These are phyloP conservation scores for Ophiorrhiza pumila DNA, from an alignment of 257 asterid genomes.

Conservation along the genomic window DNA sequence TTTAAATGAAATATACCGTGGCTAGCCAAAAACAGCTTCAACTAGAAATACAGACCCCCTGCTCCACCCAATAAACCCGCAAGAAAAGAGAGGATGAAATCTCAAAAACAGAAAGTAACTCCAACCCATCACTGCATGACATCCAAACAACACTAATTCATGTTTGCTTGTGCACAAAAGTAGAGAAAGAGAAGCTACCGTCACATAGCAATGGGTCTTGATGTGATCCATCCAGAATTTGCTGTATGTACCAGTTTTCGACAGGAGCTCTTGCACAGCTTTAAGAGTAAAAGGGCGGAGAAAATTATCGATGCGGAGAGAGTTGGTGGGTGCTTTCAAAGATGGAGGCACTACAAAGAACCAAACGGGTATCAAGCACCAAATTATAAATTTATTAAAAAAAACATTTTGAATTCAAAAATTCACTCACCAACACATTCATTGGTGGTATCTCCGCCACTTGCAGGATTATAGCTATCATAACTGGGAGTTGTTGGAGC, in stretches of 20 bases:
- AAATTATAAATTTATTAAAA: neutral
- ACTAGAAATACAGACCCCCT: neutral
- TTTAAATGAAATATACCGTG: neutral
- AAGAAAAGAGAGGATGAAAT: neutral
- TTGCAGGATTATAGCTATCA: slow-evolving; percentile 9
- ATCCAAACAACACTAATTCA: neutral
- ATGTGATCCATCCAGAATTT: slow-evolving; percentile 43
- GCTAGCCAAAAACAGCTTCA: neutral
- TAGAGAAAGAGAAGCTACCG: slow-evolving; percentile 25
- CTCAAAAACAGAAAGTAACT: neutral
- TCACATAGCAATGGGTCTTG: slow-evolving; percentile 46
- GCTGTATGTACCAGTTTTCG: slow-evolving; percentile 27
- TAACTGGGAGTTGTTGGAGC: slow-evolving; percentile 6
- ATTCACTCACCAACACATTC: slow-evolving; percentile 33
- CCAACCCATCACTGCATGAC: neutral
- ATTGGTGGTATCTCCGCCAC: slow-evolving; percentile 20
- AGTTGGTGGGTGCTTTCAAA: slow-evolving; percentile 30
- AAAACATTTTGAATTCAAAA: neutral
- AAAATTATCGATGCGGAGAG: slow-evolving; percentile 37
- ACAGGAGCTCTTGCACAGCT: slow-evolving; percentile 41
- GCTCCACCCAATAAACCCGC: neutral
- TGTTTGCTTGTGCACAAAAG: no score
- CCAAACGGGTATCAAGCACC: neutral
- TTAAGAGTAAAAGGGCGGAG: slow-evolving; percentile 38
- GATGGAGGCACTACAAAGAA: slow-evolving; percentile 31